Percentiles rank a stretch among this genome's conserved stretches.
Evolutionary conservation across 2,329 filamentous ascomycete species (phyloP).

Genomic region (Lomentospora prolificans): DNA sequence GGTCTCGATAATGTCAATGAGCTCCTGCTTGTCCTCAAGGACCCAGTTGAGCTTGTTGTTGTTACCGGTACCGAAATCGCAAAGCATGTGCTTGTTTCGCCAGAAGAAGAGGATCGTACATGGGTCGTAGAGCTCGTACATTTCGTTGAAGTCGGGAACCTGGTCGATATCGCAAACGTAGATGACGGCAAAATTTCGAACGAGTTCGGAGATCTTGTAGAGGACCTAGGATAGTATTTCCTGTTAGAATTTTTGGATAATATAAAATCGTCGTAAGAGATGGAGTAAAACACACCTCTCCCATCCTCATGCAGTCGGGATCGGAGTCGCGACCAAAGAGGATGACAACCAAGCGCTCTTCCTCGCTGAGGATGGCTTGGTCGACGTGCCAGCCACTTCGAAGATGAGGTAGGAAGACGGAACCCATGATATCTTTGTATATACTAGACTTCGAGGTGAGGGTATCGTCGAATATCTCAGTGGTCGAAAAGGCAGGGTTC

Average conservation of each 20-base stretch:
- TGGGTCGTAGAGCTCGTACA: slow-evolving; percentile 88
- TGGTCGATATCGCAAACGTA: slow-evolving; percentile 91
- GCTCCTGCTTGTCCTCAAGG: slow-evolving; percentile 88
- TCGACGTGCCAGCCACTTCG: slow-evolving; percentile 95
- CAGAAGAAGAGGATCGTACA: slow-evolving; percentile 64
- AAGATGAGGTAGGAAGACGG: slow-evolving; percentile 85
- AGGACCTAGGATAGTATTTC: slow-evolving; percentile 63
- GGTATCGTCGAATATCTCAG: too few relatives aligned
- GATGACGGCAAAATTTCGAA: slow-evolving; percentile 88
- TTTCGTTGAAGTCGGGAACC: slow-evolving; percentile 87
- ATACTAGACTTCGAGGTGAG: neutral
- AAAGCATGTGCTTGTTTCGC: slow-evolving; percentile 9
- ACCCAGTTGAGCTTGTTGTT: slow-evolving; percentile 99
- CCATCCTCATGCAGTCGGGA: slow-evolving; percentile 47
- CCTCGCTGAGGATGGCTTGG: slow-evolving; percentile 84
- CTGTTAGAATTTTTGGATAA: neutral
- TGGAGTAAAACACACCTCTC: neutral
- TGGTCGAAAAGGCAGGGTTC: too few relatives aligned
- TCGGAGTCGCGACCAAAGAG: slow-evolving; percentile 85
- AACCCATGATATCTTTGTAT: slow-evolving; percentile 45
- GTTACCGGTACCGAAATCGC: slow-evolving; percentile 91
- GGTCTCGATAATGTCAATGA: slow-evolving; percentile 97
- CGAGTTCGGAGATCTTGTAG: slow-evolving; percentile 82
- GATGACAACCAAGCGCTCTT: slow-evolving; percentile 87
- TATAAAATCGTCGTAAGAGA: neutral